phyloP scores from a whole-genome alignment of 441 rosid genomes.

The Corymbia calophylla region DNA sequence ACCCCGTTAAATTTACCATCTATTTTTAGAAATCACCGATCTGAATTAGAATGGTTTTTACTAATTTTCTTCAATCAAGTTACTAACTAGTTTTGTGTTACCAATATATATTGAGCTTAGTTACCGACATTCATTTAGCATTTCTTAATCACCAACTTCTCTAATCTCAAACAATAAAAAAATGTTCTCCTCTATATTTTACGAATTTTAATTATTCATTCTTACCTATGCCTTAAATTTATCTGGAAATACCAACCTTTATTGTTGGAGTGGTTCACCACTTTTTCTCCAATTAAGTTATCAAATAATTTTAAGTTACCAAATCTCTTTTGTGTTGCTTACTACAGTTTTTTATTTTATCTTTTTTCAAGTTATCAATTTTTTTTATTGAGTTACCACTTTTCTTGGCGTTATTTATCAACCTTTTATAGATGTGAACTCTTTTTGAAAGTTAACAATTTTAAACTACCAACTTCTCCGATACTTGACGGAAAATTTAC shows the following conservation, averaged over 20 bases:
- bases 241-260: not conserved
- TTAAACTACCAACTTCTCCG: not conserved
- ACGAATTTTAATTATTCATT: not conserved
- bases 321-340: not conserved
- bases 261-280: not conserved
- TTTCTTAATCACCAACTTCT: not conserved
- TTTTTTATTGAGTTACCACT: not conserved
- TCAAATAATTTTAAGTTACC: not conserved
- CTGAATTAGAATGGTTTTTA: not conserved
- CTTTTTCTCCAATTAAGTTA: not conserved
- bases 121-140: not conserved
- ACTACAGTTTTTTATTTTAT: not conserved
- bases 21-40: not conserved
- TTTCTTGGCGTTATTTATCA: not conserved
- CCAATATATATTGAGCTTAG: not conserved
- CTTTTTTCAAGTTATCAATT: not conserved
- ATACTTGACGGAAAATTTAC: not conserved
- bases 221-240: not conserved
- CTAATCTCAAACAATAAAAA: not conserved
- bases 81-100: not conserved
- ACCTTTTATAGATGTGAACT: not conserved
- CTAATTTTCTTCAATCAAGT: not conserved
- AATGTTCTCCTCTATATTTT: not conserved
- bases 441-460: not conserved
- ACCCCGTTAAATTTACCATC: not conserved